phyloP scores from a whole-genome alignment of 495 filamentous ascomycete species.

The Hypoxylon lienhwacheense region DNA sequence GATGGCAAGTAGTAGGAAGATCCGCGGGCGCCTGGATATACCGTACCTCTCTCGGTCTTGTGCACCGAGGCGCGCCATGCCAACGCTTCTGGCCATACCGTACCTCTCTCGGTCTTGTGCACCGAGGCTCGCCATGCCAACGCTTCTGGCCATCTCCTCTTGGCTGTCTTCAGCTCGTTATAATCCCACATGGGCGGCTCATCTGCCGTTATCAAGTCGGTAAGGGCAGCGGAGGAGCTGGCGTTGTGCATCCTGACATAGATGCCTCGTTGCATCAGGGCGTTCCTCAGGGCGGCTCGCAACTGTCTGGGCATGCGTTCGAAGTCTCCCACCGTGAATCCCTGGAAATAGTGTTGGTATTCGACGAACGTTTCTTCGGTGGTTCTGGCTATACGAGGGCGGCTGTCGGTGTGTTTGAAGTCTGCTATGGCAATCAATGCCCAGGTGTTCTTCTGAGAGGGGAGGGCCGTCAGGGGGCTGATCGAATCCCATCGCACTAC shows the following conservation, averaged over 20 bases:
- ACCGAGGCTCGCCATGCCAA: background rate
- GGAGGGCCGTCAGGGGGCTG: background rate
- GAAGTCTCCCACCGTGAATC: background rate
- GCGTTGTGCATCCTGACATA: background rate
- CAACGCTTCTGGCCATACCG: background rate
- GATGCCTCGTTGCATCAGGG: slow-evolving; percentile 1
- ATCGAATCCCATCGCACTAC: background rate
- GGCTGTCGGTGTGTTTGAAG: background rate
- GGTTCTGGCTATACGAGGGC: background rate
- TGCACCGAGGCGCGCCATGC: background rate
- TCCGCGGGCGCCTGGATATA: background rate
- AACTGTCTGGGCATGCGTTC: background rate
- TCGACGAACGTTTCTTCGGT: background rate
- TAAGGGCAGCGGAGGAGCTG: background rate
- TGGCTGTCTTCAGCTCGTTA: background rate
- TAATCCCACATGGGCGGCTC: background rate
- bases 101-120: background rate
- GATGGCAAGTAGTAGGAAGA: background rate
- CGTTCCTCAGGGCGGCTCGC: background rate
- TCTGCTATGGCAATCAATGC: background rate
- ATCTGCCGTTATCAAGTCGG: background rate
- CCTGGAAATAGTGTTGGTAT: background rate
- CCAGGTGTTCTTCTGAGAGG: background rate
- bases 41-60: background rate
- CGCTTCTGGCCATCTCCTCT: background rate